Base-by-base conservation (phyloP, 768 basidiomycete species). In the Amanita rubescens region DNA sequence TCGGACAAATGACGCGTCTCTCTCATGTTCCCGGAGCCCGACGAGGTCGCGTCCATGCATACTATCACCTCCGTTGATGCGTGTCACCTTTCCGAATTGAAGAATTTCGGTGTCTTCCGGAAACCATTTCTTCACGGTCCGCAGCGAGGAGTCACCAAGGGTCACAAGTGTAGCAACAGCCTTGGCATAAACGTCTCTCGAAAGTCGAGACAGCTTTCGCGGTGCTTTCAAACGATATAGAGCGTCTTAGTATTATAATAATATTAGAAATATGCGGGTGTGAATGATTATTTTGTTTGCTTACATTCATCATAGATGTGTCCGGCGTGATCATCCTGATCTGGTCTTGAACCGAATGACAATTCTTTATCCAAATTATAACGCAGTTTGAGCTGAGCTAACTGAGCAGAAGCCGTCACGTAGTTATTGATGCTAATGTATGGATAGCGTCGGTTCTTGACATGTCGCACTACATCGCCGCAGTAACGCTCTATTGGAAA, bases 401-500 rank as follows among this genome's bases (percentile, higher is more conserved):
- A 53, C 34, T 62, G 61, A 2, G 58, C 61, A 12, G 53, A 38
- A 51, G 49, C 53, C 14, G 56, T 44, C 22, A 58, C 49, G 39
- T 54, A 54, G 12, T 17, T 49, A 8, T 30, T 30, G 27, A 30
- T 30, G 8, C 27, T 8, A 30, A 30, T 30, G 8, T 30, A 30
- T 8, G 67, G 71, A 54, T 63, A 60, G 1, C 63, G 51, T 2
- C 63, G 59, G 38, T 65, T 72, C 35, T 56, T 55, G 53, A 73
- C 64, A 4, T 55, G 53, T 9, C 57, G 62, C 17, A 51, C 54
- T 0, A 75, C 54, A 5, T 35, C 39, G 0, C 69, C 67, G 58
- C 72, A 73, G 46, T 59, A 69, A 1, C 64, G 61, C 53, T 75
- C 72, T 62, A 70, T 72, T 2, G 67, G 60, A 58, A 73, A 75